Conservation (phyloP, 2,329 filamentous ascomycete genomes). For the Fusarium longipes region DNA sequence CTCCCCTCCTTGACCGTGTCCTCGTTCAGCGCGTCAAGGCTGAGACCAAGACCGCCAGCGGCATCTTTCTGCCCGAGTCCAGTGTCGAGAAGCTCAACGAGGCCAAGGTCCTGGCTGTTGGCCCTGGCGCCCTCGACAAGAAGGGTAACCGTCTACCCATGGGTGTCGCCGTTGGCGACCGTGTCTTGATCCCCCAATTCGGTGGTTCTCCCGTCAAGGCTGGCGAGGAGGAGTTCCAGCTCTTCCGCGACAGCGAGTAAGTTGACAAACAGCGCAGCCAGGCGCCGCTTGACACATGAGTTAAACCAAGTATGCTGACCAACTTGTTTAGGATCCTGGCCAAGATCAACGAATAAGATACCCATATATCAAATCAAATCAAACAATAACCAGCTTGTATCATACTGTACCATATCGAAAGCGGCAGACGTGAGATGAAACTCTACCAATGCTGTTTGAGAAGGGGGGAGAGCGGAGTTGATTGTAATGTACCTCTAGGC, state of each 20-base stretch:
- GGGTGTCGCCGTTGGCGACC: constrained; percentile 85
- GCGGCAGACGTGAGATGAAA: constrained; percentile 31
- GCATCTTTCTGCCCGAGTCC: constrained; percentile 97
- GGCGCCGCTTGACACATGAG: not conserved
- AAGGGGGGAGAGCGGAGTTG: constrained; percentile 28
- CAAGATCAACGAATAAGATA: constrained; percentile 92
- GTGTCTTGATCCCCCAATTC: constrained; percentile 96
- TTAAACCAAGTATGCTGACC: constrained; percentile 24
- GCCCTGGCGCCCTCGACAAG: constrained; percentile 87
- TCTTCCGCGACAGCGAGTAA: constrained; percentile 98
- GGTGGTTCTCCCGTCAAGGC: constrained; percentile 97
- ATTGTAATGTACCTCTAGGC: constrained; percentile 44
- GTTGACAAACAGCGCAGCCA: constrained; percentile 56
- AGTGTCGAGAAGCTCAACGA: constrained; percentile 99
- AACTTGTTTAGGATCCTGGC: constrained; percentile 79
- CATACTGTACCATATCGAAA: constrained; percentile 52
- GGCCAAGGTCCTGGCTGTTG: constrained; percentile 94
- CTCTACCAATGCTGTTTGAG: constrained; percentile 16
- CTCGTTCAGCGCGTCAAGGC: constrained; percentile 98
- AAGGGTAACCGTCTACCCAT: constrained; percentile 89
- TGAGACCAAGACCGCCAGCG: constrained; percentile 93
- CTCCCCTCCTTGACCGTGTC: constrained; percentile 96
- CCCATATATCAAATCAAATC: constrained; percentile 30
- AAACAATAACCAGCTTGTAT: constrained; percentile 47
- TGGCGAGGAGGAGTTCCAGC: constrained; percentile 93